A percentile compares a stretch with the other conserved stretches of the same genome.
Evolutionary conservation across 2,329 filamentous ascomycete species (phyloP).

Genomic region (Venturiaceae sp.): DNA sequence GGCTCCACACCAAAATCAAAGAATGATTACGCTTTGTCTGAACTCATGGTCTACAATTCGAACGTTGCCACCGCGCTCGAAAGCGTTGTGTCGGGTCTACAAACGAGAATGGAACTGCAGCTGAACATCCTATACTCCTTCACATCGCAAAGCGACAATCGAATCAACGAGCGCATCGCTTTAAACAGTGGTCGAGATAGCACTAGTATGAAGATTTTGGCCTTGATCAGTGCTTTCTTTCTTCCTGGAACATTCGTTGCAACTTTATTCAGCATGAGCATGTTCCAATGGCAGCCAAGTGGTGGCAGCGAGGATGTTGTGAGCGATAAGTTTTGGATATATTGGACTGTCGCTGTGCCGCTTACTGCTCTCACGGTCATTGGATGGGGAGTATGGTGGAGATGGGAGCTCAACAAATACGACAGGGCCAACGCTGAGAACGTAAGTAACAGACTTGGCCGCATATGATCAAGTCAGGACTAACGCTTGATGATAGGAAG

Average conservation of each 20-base stretch:
- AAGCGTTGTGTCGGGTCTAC: not conserved
- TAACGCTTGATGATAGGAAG: too few relatives aligned
- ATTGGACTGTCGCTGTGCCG: not conserved
- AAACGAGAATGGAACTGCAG: not conserved
- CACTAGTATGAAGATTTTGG: not conserved
- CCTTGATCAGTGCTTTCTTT: not conserved
- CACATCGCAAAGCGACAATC: not conserved
- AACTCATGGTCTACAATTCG: not conserved
- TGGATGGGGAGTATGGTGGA: not conserved
- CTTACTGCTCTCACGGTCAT: not conserved
- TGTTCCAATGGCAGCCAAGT: not conserved
- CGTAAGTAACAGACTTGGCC: too few relatives aligned
- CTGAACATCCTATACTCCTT: not conserved
- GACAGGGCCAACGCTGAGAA: too few relatives aligned
- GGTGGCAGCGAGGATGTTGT: not conserved
- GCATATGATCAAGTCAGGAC: too few relatives aligned
- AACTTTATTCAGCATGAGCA: not conserved
- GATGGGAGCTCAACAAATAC: not conserved
- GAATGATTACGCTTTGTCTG: not conserved
- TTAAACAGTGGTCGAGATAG: not conserved
- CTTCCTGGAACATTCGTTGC: not conserved
- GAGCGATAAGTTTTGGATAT: not conserved
- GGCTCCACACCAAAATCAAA: not conserved
- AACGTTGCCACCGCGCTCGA: not conserved
- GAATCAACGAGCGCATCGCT: not conserved